These are phyloP conservation scores for Skeletonema potamos DNA, from an alignment of 108 stramenopile species.

Conservation along the genomic window DNA sequence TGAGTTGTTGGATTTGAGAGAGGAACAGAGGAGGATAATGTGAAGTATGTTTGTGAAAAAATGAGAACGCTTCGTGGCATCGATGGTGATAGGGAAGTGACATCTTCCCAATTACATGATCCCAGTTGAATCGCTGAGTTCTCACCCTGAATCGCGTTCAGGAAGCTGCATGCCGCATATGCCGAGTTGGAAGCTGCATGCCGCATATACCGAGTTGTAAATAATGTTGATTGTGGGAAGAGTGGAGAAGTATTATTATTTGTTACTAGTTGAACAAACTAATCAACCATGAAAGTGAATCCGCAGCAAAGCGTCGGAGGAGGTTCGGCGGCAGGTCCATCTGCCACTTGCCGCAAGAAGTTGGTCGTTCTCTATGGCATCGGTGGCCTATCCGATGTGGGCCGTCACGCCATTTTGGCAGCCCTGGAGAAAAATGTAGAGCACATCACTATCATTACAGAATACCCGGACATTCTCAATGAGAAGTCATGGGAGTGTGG, in stretches of 20 bases:
- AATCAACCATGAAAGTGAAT: not conserved
- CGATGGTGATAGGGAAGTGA: too few species aligned
- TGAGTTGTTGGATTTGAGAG: too few species aligned
- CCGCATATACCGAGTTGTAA: too few species aligned
- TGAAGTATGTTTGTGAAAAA: too few species aligned
- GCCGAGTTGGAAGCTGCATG: too few species aligned
- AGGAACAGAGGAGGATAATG: too few species aligned
- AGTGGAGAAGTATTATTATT: too few species aligned
- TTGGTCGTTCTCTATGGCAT: slow-evolving; percentile 38
- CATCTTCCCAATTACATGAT: too few species aligned
- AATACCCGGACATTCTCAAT: slow-evolving; percentile 49
- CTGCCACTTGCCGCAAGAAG: not conserved
- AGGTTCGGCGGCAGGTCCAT: not conserved
- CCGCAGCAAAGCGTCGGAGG: not conserved
- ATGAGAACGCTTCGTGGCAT: not conserved
- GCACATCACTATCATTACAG: slow-evolving; percentile 60
- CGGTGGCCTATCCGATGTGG: slow-evolving; percentile 65
- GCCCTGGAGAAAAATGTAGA: slow-evolving; percentile 51
- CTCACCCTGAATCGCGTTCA: too few species aligned
- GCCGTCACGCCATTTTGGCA: slow-evolving; percentile 65
- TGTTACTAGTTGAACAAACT: not conserved
- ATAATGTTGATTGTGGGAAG: too few species aligned
- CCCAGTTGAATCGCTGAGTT: too few species aligned
- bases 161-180: too few species aligned
- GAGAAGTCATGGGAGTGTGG: slow-evolving; percentile 72